These are phyloP conservation scores for Suhomyces maxii DNA, from an alignment of 1,139 yeast genomes.

Conservation along the genomic window DNA sequence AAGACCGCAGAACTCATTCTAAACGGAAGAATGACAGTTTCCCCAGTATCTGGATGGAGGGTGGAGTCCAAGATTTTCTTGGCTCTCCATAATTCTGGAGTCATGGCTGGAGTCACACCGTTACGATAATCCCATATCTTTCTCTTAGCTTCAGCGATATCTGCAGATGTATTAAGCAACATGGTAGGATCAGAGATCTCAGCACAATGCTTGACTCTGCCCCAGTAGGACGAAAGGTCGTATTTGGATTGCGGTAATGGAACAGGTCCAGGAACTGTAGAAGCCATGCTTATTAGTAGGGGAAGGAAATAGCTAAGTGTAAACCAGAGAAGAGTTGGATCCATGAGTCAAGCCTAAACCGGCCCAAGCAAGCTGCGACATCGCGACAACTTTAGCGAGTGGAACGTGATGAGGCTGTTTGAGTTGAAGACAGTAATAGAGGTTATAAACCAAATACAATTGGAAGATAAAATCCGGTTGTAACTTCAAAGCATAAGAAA, in stretches of 20 bases:
- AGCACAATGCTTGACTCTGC: conserved; percentile 91
- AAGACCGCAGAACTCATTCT: conserved; percentile 96
- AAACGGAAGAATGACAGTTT: conserved; percentile 86
- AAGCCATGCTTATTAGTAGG: conserved; percentile 58
- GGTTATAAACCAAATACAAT: too few species aligned
- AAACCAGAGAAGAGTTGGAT: background rate
- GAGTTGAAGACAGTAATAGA: too few species aligned
- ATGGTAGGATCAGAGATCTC: conserved; percentile 91
- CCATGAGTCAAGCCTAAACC: conserved; percentile 1
- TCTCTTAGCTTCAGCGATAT: conserved; percentile 63
- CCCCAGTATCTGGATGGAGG: conserved; percentile 94
- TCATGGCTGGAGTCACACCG: conserved; percentile 62
- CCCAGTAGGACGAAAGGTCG: conserved; percentile 83
- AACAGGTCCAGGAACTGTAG: conserved; percentile 79
- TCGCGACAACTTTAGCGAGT: too few species aligned
- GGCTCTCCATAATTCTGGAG: conserved; percentile 87
- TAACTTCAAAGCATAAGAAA: too few species aligned
- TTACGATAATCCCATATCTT: conserved; percentile 70
- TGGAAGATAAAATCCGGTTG: too few species aligned
- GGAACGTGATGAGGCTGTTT: too few species aligned
- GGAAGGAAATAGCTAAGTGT: background rate
- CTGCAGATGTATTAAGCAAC: conserved; percentile 68
- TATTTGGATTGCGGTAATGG: conserved; percentile 75
- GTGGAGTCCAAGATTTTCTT: conserved; percentile 84
- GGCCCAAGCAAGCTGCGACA: background rate